Evolutionary conservation across 2,329 filamentous ascomycete species (phyloP).

Genomic region (Fusarium sp.): DNA sequence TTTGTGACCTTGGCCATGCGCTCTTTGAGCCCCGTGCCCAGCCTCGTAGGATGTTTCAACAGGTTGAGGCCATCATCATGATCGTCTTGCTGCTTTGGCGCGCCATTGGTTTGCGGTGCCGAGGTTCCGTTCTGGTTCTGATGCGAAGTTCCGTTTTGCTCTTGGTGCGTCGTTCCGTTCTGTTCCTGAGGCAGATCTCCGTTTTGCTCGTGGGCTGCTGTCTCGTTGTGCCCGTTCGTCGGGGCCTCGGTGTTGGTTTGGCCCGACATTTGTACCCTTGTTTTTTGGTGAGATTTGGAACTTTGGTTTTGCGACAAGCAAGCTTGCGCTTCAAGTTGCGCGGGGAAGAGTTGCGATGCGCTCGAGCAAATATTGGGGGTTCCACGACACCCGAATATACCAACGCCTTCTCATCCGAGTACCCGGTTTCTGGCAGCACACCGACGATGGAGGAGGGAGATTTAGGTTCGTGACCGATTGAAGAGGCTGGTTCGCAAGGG

Average conservation of each 20-base stretch:
- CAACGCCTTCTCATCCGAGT: constrained; percentile 7
- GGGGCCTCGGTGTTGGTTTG: constrained; percentile 32
- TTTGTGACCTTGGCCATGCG: constrained; percentile 48
- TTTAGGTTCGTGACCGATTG: constrained; percentile 16
- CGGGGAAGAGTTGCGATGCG: constrained; percentile 4
- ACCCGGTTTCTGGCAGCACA: constrained; percentile 6
- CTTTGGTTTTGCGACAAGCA: constrained; percentile 10
- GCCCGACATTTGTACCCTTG: constrained; percentile 34
- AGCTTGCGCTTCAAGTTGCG: constrained; percentile 29
- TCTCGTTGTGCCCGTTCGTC: constrained; percentile 26
- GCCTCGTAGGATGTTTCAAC: constrained; percentile 21
- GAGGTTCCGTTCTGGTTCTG: constrained; percentile 19
- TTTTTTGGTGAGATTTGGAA: constrained; percentile 5
- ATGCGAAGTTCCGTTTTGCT: constrained; percentile 15
- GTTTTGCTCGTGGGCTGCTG: constrained; percentile 25
- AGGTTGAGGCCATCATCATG: constrained; percentile 30
- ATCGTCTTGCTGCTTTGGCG: constrained; percentile 13
- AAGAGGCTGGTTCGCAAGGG: constrained; percentile 37
- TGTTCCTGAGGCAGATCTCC: not conserved
- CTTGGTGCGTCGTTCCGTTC: constrained; percentile 7
- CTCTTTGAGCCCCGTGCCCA: constrained; percentile 45
- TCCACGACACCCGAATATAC: constrained; percentile 16
- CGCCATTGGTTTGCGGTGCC: constrained; percentile 17
- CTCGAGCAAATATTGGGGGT: not conserved
- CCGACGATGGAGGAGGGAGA: constrained; percentile 18